These are phyloP conservation scores for Spinellus fusiger DNA, from an alignment of 192 early-diverging fungal species.

Conservation along the genomic window DNA sequence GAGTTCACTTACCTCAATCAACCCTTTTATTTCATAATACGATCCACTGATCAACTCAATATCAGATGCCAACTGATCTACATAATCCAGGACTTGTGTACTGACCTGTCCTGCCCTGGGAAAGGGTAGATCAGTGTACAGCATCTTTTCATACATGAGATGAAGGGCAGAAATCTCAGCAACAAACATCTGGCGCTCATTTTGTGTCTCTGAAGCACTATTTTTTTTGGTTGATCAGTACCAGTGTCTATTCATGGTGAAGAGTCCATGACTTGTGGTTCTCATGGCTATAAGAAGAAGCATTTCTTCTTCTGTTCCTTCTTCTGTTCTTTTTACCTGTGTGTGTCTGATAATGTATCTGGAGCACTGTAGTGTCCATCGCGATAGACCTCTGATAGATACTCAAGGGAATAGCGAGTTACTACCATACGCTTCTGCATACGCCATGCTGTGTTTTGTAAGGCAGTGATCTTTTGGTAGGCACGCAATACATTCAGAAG, in stretches of 20 bases:
- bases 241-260: too few species aligned
- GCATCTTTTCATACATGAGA: constrained; percentile 51
- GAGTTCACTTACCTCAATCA: constrained; percentile 38
- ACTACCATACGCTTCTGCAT: constrained; percentile 46
- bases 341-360: not conserved
- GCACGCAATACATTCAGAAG: constrained; percentile 24
- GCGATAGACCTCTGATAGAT: constrained; percentile 33
- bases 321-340: not conserved
- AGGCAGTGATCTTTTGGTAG: constrained; percentile 35
- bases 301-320: too few species aligned
- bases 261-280: too few species aligned
- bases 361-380: constrained; percentile 28
- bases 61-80: constrained; percentile 58
- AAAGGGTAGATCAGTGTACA: constrained; percentile 49
- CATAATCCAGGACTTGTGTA: constrained; percentile 48
- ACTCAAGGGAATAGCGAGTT: constrained; percentile 42
- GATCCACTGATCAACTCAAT: constrained; percentile 48
- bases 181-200: constrained; percentile 25
- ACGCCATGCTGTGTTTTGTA: constrained; percentile 40
- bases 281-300: too few species aligned
- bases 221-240: too few species aligned
- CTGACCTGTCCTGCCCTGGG: constrained; percentile 59
- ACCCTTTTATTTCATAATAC: constrained; percentile 44
- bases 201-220: not conserved
- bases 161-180: constrained; percentile 47